Percentiles rank a stretch among this genome's conserved stretches.
Conservation (phyloP, 345 rosid species). For the Orychophragmus violaceus region DNA sequence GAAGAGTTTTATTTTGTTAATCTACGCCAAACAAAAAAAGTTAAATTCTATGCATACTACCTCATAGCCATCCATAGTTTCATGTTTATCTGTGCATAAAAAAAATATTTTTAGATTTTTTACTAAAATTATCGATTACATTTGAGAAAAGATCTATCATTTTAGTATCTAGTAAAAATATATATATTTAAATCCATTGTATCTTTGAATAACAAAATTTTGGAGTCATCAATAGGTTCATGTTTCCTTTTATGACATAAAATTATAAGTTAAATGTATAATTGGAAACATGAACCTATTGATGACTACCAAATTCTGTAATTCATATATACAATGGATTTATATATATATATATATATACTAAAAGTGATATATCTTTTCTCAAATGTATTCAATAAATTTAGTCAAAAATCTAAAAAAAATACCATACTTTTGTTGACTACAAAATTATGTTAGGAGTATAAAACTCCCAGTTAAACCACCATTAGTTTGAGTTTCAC, state of each 20-base stretch:
- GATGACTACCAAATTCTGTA: neutral
- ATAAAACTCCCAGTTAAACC: too few species aligned
- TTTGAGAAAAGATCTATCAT: neutral
- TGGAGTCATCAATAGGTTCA: neutral
- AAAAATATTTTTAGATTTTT: neutral
- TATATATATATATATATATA: too few species aligned
- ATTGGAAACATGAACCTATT: neutral
- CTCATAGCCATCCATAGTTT: neutral
- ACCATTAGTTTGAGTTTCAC: too few species aligned
- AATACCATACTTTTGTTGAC: too few species aligned
- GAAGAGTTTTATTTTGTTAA: too few species aligned
- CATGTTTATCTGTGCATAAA: neutral
- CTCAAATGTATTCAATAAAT: too few species aligned
- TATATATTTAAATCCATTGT: neutral
- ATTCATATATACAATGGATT: too few species aligned
- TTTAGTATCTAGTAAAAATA: neutral
- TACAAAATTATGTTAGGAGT: too few species aligned
- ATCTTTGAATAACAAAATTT: neutral
- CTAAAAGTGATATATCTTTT: too few species aligned
- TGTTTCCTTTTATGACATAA: neutral
- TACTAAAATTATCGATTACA: neutral
- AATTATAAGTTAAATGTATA: neutral
- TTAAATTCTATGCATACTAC: neutral
- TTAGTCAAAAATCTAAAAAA: too few species aligned
- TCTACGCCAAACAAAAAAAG: too few species aligned